Evolutionary conservation across 192 early-diverging fungal genomes (phyloP).

Genomic region (Coemansia sp.): DNA sequence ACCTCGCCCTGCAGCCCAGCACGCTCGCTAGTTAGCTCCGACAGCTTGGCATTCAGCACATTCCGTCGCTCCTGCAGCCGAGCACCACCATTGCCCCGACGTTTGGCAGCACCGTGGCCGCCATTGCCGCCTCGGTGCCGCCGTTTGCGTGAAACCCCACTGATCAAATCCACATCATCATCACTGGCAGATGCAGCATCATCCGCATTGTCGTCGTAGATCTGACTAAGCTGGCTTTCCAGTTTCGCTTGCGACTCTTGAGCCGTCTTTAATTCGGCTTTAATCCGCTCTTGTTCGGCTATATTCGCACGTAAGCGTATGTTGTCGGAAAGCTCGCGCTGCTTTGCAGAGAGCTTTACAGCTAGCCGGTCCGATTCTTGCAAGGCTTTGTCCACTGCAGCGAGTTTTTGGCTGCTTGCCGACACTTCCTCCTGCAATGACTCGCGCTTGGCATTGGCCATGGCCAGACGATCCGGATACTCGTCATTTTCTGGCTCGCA

Average conservation of each 20-base stretch:
- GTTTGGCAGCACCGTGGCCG: constrained; percentile 9
- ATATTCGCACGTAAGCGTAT: constrained; percentile 28
- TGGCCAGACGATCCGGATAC: constrained; percentile 33
- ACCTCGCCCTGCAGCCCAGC: constrained; percentile 70
- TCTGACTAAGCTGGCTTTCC: constrained; percentile 33
- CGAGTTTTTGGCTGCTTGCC: constrained; percentile 33
- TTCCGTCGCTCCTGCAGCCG: constrained; percentile 40
- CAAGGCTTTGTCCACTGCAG: constrained; percentile 49
- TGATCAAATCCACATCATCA: constrained; percentile 4
- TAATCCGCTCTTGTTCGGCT: constrained; percentile 39
- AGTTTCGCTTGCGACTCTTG: constrained; percentile 29
- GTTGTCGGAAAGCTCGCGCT: constrained; percentile 43
- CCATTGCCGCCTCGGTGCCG: constrained; percentile 13
- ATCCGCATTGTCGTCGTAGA: constrained; percentile 19
- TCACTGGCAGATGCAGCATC: neutral
- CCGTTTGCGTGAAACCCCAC: constrained; percentile 31
- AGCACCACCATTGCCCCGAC: constrained; percentile 26
- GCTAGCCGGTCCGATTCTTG: constrained; percentile 47
- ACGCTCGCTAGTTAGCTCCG: constrained; percentile 40
- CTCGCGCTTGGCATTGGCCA: constrained; percentile 29
- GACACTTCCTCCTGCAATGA: constrained; percentile 44
- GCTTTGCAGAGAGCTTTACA: constrained; percentile 39
- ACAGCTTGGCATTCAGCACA: constrained; percentile 33
- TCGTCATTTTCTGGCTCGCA: constrained; percentile 19
- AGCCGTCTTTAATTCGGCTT: constrained; percentile 35